Percentiles rank a stretch among this genome's conserved stretches.
Evolutionary conservation across 164 flowering plant species (phyloP).

Genomic region (Euptelea pleiosperma): DNA sequence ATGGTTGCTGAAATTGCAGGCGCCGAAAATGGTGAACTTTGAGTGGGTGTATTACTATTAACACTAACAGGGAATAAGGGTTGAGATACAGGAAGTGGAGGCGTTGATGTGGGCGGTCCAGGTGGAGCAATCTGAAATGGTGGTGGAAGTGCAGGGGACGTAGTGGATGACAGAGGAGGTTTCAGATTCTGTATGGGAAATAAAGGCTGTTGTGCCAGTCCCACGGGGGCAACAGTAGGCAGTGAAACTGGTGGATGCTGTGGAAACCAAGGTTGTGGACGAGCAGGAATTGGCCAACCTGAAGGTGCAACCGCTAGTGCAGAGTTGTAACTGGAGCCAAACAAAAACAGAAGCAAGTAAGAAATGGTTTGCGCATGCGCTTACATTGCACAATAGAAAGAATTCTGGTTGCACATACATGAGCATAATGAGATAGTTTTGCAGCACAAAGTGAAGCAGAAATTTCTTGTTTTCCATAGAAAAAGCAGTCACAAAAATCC

Average conservation of each 20-base stretch:
- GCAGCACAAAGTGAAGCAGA: not conserved
- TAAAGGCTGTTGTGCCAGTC: conserved; percentile 62
- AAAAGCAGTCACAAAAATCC: not conserved
- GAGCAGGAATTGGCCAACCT: conserved; percentile 80
- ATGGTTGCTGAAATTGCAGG: conserved; percentile 37
- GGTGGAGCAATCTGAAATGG: conserved; percentile 57
- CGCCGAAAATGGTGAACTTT: conserved; percentile 50
- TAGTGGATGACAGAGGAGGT: conserved; percentile 42
- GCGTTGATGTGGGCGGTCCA: conserved; percentile 51
- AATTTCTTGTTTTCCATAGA: not conserved
- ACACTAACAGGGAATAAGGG: conserved; percentile 76
- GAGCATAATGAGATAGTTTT: not conserved
- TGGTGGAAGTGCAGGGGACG: conserved; percentile 44
- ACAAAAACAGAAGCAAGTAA: conserved; percentile 11
- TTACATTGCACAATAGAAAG: not conserved
- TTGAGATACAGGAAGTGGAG: conserved; percentile 62
- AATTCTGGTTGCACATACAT: not conserved
- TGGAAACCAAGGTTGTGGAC: conserved; percentile 80
- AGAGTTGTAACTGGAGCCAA: conserved; percentile 60
- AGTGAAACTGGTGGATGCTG: conserved; percentile 48
- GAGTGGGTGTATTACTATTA: conserved; percentile 41
- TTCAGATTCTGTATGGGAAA: conserved; percentile 75
- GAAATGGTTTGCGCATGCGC: conserved; percentile 1
- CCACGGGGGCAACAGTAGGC: conserved; percentile 46
- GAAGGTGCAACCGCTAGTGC: conserved; percentile 54